Evolutionary conservation across 805 yeast genomes (phyloP).

Genomic region (Ogataea haglerorum): DNA sequence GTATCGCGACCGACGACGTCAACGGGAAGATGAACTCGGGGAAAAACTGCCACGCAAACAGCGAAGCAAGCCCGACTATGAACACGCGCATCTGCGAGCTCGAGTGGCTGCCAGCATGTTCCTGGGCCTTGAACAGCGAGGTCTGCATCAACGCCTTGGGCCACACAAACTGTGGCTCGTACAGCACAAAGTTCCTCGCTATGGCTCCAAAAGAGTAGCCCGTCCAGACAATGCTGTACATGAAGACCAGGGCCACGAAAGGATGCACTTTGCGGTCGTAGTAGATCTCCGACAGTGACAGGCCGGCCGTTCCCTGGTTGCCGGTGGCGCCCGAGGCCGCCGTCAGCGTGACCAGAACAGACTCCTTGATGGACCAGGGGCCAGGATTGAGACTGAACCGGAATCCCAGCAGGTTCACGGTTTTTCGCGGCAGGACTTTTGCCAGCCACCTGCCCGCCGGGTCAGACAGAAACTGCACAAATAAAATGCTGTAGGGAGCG

Average conservation of each 20-base stretch:
- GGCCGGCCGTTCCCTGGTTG: conserved; percentile 45
- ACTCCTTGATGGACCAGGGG: conserved; percentile 54
- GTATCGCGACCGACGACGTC: conserved; percentile 45
- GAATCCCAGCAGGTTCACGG: conserved; percentile 17
- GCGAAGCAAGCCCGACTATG: conserved; percentile 31
- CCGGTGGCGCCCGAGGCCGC: conserved; percentile 54
- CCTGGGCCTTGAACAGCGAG: conserved; percentile 36
- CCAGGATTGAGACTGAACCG: conserved; percentile 46
- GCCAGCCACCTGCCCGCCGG: conserved; percentile 48
- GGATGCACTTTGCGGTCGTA: conserved; percentile 38
- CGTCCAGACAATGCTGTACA: conserved; percentile 50
- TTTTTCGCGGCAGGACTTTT: conserved; percentile 35
- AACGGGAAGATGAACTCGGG: conserved; percentile 49
- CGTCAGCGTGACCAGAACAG: conserved; percentile 49
- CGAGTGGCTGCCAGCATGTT: conserved; percentile 14
- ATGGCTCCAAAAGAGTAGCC: conserved; percentile 54
- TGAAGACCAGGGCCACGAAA: conserved; percentile 39
- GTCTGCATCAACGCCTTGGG: conserved; percentile 53
- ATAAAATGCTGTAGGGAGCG: conserved; percentile 49
- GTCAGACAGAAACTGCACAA: conserved; percentile 48
- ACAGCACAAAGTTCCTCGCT: conserved; percentile 42
- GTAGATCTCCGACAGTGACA: conserved; percentile 45
- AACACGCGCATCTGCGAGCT: conserved; percentile 36
- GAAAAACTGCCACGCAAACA: conserved; percentile 46
- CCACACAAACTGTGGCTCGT: conserved; percentile 50